Evolutionary conservation across 2,329 filamentous ascomycete species (phyloP), one percentile per base, ranked within the genome.

Genomic region (Ophioceras dolichostomum): DNA sequence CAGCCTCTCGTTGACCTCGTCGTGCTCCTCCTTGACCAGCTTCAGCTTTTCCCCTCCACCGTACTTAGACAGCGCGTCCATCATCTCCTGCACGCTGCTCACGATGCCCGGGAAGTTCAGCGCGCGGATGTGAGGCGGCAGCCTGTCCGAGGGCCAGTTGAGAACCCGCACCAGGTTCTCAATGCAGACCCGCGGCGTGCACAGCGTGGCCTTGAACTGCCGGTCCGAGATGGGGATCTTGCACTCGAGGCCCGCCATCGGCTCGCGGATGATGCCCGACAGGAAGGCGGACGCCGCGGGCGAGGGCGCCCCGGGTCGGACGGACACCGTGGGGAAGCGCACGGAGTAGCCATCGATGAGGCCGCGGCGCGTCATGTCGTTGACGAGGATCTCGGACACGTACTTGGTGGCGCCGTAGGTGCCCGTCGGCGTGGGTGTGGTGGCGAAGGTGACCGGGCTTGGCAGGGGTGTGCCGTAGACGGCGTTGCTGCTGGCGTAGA

Each of bases 321-420:
- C 73, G 2, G 68, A 68, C 14, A 80, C 66, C 0, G 73, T 78
- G 0, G 76, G 75, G 35, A 80, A 70, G 1, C 76, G 69, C 34
- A 75, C 62, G 3, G 62, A 61, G 35, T 75, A 68, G 7, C 67
- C 75, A 40, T 73, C 70, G 40, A 79, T 65, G 39, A 69, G 67
- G 1, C 70, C 69, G 36, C 69, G 62, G 18, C 76, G 63, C 38
- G 73, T 73, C 53, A 77, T 70, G 43, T 79, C 75, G 54, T 79
- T 79, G 49, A 80, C 51, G 8, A 79, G 59, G 2, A 68, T 62
- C 56, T 80, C 76, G 40, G 68, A 71, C 52, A 77, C 67, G 42
- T 78, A 59, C 53, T 80, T 79, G 53, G 77, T 70, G 5, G 71
- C 66, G 24, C 76, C 76, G 49, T 79, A 79, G 12, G 70, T 76